Conservation (phyloP, 768 basidiomycete genomes). For the Mycena rebaudengoi region DNA sequence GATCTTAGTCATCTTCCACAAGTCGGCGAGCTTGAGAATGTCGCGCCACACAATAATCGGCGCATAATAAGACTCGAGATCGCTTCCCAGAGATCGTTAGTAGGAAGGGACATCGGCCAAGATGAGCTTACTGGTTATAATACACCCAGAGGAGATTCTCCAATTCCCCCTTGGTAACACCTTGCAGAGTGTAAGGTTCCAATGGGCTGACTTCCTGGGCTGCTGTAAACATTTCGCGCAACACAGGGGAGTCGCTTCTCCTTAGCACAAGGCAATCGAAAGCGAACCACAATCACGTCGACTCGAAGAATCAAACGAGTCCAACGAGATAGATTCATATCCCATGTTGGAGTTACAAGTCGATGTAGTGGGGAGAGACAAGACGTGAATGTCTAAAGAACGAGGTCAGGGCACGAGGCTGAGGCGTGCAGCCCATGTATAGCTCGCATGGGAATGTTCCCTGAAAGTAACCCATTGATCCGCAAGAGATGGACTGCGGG, state of each 20-base stretch:
- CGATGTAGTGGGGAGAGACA: too few relatives aligned
- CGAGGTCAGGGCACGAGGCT: too few relatives aligned
- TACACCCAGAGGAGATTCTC: slow-evolving; percentile 16
- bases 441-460: too few relatives aligned
- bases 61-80: not conserved
- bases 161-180: slow-evolving; percentile 11
- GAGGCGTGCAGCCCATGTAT: too few relatives aligned
- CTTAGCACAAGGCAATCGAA: not conserved
- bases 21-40: slow-evolving; percentile 9
- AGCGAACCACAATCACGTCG: not conserved
- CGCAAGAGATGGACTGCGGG: too few relatives aligned
- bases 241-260: slow-evolving; percentile 11
- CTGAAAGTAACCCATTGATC: too few relatives aligned
- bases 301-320: slow-evolving; percentile 3
- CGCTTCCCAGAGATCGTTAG: not conserved
- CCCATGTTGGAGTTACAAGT: too few relatives aligned
- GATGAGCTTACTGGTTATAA: slow-evolving; percentile 8
- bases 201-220: not conserved
- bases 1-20: slow-evolving; percentile 9
- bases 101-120: not conserved
- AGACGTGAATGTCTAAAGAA: too few relatives aligned
- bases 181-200: not conserved
- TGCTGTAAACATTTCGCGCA: slow-evolving; percentile 6
- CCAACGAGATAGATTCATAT: too few relatives aligned
- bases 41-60: slow-evolving; percentile 3